Base-by-base conservation (phyloP, 805 yeast genomes). In the Brettanomyces sp. region DNA sequence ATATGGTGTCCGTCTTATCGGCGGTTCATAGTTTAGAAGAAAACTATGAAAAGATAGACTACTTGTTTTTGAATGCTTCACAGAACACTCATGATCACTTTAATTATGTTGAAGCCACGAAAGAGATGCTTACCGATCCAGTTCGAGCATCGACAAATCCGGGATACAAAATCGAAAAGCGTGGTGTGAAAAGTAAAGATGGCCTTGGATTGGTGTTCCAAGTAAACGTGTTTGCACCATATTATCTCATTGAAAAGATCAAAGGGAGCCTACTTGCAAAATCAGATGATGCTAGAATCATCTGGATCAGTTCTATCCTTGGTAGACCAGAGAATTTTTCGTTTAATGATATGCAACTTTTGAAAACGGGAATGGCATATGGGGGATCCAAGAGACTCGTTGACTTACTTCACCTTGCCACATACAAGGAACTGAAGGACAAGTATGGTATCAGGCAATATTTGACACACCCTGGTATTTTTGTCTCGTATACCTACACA, bases 181-280 rank as follows among this genome's bases (percentile, higher is more conserved):
- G 77, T 14, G 96, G 97, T 4, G 80, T 82, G 24, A 79, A 75
- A 56, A 78, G 95, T 1, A 61, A 57, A 18, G 99, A 93, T 63
- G 89, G 78, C 0, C 55, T 91, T 70, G 97, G 98, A 1, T 67
- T 85, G 30, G 88, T 89, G 4, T 93, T 91, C 68, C 95, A 93
- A 64, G 95, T 93, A 4, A 93, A 93, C 59, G 96, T 91, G n/a
- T 87, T 93, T 66, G 96, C 95, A 0, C 98, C 98, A 2, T 90
- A 85, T 67, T 93, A 81, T 62, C 67, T 93, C 45, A 72, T 90
- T 45, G 85, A 84, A 53, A 80, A 76, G 51, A 65, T 91, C 21
- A 62, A 70, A 36, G 77, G 77, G 3, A 36, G 25, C 36, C 64
- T 90, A n/a, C 52, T 64, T 8, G 60, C 65, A 3, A 54, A 56